Evolutionary conservation across 1,284 basidiomycete genomes (phyloP).

Genomic region (Coniferiporia weirii): DNA sequence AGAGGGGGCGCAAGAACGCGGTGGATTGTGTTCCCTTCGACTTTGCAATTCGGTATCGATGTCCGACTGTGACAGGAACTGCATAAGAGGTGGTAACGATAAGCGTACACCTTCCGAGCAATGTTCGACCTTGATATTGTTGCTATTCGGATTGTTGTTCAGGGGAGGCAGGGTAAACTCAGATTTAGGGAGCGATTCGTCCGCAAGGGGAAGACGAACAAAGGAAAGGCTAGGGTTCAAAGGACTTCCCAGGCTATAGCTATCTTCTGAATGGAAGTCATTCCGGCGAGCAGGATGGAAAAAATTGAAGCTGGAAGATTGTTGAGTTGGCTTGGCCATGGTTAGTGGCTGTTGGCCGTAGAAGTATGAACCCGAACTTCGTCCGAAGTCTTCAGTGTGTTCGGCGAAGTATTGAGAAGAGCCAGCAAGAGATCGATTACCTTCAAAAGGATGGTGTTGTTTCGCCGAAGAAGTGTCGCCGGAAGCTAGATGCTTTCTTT

Average conservation of each 20-base stretch:
- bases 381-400: conserved; percentile 10
- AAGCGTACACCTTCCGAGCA: not conserved
- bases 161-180: conserved; percentile 4
- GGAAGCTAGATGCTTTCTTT: not conserved
- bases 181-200: not conserved
- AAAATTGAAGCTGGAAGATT: not conserved
- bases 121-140: not conserved
- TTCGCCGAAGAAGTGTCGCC: not conserved
- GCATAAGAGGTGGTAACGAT: conserved; percentile 10
- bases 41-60: not conserved
- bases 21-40: not conserved
- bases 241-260: not conserved
- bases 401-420: conserved; percentile 10
- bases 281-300: not conserved
- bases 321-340: not conserved
- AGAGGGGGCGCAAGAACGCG: not conserved
- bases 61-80: conserved; percentile 5
- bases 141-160: not conserved
- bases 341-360: not conserved
- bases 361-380: not conserved
- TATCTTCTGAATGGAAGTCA: not conserved
- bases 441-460: conserved; percentile 25
- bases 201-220: not conserved
- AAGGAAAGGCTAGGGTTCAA: not conserved
- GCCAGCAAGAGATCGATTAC: conserved; percentile 7